A percentile compares a stretch with the other conserved stretches of the same genome.
Conservation (phyloP, 345 rosid species). For the Carallia brachiata region DNA sequence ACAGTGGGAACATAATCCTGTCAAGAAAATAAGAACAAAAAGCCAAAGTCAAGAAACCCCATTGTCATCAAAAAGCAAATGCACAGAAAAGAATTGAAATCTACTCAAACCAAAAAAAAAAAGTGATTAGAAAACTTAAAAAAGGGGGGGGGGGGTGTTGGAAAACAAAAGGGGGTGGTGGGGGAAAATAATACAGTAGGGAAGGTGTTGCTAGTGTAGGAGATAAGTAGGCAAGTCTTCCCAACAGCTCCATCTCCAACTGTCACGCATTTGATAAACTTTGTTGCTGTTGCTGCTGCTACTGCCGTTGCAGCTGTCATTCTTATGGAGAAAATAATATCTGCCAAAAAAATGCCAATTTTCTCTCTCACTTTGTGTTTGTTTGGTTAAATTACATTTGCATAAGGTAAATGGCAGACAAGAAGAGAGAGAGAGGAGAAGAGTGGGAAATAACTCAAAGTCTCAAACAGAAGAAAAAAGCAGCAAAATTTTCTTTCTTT, state of each 20-base stretch:
- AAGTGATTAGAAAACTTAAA: not conserved
- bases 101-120: not conserved
- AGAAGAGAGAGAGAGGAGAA: no score
- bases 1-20: slow-evolving; percentile 78
- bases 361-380: not conserved
- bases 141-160: no score
- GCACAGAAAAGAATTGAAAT: not conserved
- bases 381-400: not conserved
- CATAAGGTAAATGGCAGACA: no score
- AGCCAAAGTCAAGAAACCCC: slow-evolving; percentile 1
- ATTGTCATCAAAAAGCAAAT: not conserved
- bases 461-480: slow-evolving; percentile 2
- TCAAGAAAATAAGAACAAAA: slow-evolving; percentile 4
- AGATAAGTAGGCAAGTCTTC: slow-evolving; percentile 86
- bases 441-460: not conserved
- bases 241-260: slow-evolving; percentile 98
- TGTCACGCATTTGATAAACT: slow-evolving; percentile 86
- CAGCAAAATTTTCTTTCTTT: slow-evolving; percentile 16
- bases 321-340: not conserved
- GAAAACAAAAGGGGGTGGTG: no score
- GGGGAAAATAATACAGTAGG: slow-evolving; percentile 49
- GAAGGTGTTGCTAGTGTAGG: slow-evolving; percentile 84
- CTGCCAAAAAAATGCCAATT: no score
- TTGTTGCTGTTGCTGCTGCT: slow-evolving; percentile 42
- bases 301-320: slow-evolving; percentile 15